These are phyloP conservation scores for Sporisorium exsertum DNA, from an alignment of 1,284 basidiomycete species.

Conservation along the genomic window DNA sequence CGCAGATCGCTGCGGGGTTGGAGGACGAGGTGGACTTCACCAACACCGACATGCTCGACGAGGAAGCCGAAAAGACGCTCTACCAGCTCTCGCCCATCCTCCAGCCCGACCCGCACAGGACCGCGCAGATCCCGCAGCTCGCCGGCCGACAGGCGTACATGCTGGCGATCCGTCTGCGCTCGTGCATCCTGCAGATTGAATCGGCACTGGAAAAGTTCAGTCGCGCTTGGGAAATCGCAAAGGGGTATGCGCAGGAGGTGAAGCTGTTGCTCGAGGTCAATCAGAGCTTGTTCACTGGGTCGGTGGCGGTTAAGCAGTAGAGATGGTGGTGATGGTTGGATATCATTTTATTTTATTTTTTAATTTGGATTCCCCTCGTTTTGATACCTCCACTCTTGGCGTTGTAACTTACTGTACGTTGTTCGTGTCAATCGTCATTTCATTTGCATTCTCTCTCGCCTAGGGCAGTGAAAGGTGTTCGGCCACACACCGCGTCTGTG, in stretches of 20 bases:
- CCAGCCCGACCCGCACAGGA: conserved; percentile 32
- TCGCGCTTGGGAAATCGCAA: conserved; percentile 51
- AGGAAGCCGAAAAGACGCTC: conserved; percentile 16
- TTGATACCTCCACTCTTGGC: background rate
- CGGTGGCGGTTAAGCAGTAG: conserved; percentile 20
- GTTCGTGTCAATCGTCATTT: too few relatives aligned
- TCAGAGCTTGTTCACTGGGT: conserved; percentile 34
- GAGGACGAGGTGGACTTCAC: conserved; percentile 39
- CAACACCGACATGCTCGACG: conserved; percentile 20
- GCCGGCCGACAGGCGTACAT: conserved; percentile 31
- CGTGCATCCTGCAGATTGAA: conserved; percentile 48
- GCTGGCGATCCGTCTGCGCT: conserved; percentile 35
- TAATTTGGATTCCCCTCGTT: background rate
- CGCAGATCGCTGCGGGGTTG: conserved; percentile 42
- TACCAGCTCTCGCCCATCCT: conserved; percentile 40
- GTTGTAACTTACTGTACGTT: too few relatives aligned
- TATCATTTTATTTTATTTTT: background rate
- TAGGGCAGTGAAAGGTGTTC: too few relatives aligned
- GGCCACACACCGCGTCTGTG: too few relatives aligned
- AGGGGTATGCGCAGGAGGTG: conserved; percentile 47
- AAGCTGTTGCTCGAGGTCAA: conserved; percentile 47
- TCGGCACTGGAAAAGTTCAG: conserved; percentile 42
- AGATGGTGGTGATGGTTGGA: too few relatives aligned
- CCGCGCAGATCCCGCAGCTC: conserved; percentile 20
- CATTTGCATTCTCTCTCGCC: too few relatives aligned